Base-by-base conservation (phyloP, 257 asterid genomes). In the Haberlea rhodopensis region DNA sequence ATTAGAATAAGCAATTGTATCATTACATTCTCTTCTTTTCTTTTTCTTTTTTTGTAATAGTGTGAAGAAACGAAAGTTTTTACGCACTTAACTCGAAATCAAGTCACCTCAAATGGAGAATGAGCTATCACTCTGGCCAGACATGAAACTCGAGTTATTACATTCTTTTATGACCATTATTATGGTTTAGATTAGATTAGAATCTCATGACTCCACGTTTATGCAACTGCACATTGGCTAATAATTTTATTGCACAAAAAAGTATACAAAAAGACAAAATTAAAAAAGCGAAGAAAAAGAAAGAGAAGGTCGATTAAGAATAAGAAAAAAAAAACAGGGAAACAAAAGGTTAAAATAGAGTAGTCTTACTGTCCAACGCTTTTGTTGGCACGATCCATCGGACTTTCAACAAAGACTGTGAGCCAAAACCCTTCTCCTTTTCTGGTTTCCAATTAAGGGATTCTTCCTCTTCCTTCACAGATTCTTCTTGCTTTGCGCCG, bases 381-480 rank as follows among this genome's bases (percentile, higher is more conserved):
- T 13, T 0, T 40, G 48, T 15, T 40, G 48, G 48, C 48, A 43
- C 51, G 67, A 49, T 66, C 70, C 73, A 24, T 63, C 57, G 67
- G 74, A 53, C 75, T 68, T 49, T 43, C 3, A 64, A 68, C 62
- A 53, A 59, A 61, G 53, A 45, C 37, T 55, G 56, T 68, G 63
- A 68, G 20, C 78, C 67, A 61, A 74, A 77, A 74, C 61, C 74
- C 64, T 49, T 60, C 46, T 60, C 45, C 9, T 62, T 62, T 80
- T 57, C 5, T 55, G 19, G 18, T 68, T 74, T 65, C 73, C 68
- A 60, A 68, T 71, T 74, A 74, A 75, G 75, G 82, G 81, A 72
- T 75, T 71, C 68, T 68, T 72, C 9, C 63, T 45, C 70, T 32
- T 56, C 65, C 68, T 13, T 55, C 15, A 25, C 1, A 48, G 31